These are phyloP conservation scores for Epichloe brachyelytri DNA, from an alignment of 2,329 filamentous ascomycete species.

Conservation along the genomic window DNA sequence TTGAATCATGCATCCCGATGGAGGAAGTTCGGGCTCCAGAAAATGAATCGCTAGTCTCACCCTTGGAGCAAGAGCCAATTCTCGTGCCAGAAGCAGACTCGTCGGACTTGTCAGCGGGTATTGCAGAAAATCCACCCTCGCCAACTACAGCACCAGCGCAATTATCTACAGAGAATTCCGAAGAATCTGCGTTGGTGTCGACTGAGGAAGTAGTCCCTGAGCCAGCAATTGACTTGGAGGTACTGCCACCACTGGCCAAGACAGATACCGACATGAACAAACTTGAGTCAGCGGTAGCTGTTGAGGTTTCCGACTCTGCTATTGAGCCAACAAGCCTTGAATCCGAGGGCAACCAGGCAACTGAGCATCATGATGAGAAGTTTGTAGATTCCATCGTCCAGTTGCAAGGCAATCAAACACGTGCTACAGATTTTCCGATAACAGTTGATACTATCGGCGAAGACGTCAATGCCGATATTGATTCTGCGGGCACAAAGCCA, in stretches of 20 bases:
- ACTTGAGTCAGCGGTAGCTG: neutral
- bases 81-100: neutral
- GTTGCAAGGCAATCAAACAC: neutral
- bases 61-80: neutral
- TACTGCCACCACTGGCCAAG: neutral
- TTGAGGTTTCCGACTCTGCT: neutral
- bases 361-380: neutral
- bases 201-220: neutral
- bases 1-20: neutral
- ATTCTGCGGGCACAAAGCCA: neutral
- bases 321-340: neutral
- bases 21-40: neutral
- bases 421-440: neutral
- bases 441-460: neutral
- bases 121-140: neutral
- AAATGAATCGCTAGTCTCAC: neutral
- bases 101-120: neutral
- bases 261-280: neutral
- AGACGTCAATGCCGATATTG: neutral
- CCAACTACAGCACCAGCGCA: neutral
- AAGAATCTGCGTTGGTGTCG: neutral
- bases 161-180: neutral
- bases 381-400: neutral
- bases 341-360: neutral
- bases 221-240: neutral